These are phyloP conservation scores for Xylaria nigripes DNA, from an alignment of 495 filamentous ascomycete genomes.

Conservation along the genomic window DNA sequence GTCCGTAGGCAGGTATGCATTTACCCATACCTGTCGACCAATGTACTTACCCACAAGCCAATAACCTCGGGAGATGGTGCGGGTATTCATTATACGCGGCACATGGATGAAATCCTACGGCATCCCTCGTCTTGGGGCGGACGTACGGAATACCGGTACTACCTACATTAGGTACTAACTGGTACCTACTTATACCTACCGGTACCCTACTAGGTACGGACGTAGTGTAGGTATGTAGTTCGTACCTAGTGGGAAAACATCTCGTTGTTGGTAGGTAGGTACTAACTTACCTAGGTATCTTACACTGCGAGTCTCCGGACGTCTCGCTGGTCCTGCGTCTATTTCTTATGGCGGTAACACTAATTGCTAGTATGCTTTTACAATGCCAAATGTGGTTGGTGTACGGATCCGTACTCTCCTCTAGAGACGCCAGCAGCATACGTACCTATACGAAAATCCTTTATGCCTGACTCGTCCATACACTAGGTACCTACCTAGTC, in stretches of 20 bases:
- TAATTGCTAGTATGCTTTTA: not conserved
- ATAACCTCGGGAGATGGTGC: not conserved
- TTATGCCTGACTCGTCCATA: not conserved
- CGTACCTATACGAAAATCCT: not conserved
- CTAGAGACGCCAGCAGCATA: not conserved
- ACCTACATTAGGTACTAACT: not conserved
- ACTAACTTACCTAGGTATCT: not conserved
- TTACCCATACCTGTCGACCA: no score
- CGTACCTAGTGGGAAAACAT: no score
- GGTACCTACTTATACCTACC: not conserved
- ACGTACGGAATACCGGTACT: no score
- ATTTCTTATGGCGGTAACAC: not conserved
- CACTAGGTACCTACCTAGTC: no score
- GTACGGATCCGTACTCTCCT: no score
- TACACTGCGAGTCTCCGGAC: not conserved
- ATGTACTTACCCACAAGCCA: not conserved
- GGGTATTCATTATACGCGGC: no score
- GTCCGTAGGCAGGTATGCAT: no score
- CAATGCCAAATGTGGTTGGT: conserved; percentile 3
- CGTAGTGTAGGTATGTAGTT: no score
- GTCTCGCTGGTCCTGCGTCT: not conserved
- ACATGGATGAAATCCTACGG: not conserved
- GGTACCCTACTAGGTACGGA: no score
- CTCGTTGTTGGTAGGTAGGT: no score
- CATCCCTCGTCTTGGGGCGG: no score